A percentile compares a stretch with the other conserved stretches of the same genome.
These are phyloP conservation scores for Penicillium manginii DNA, from an alignment of 495 filamentous ascomycete species.

Conservation along the genomic window DNA sequence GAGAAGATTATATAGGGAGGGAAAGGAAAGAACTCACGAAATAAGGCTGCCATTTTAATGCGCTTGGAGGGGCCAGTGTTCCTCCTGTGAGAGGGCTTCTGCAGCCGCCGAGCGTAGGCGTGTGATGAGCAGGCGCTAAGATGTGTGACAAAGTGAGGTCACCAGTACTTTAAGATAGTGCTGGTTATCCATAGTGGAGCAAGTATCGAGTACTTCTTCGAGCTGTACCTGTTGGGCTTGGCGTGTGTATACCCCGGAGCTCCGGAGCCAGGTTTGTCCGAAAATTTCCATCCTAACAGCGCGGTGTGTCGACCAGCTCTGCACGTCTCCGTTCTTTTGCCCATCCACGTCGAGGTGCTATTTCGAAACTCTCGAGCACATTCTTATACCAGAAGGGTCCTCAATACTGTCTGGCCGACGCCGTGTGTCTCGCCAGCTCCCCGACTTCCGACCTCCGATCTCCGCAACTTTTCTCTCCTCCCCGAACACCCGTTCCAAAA, in stretches of 20 bases:
- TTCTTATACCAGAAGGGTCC: neutral
- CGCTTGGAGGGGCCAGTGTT: slow-evolving; percentile 23
- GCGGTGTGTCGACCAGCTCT: neutral
- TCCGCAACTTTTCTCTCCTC: slow-evolving; percentile 12
- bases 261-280: slow-evolving; percentile 45
- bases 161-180: slow-evolving; percentile 16
- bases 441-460: neutral
- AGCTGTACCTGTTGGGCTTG: neutral
- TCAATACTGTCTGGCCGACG: neutral
- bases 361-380: neutral
- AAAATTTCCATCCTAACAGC: slow-evolving; percentile 42
- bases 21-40: slow-evolving; percentile 17
- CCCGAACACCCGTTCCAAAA: slow-evolving; percentile 22
- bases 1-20: slow-evolving; percentile 4
- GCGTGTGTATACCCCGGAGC: neutral
- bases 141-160: slow-evolving; percentile 29
- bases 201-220: slow-evolving; percentile 7
- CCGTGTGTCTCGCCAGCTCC: neutral
- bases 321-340: neutral
- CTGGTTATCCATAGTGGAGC: slow-evolving; percentile 1
- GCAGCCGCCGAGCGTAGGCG: slow-evolving; percentile 23
- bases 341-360: slow-evolving; percentile 2
- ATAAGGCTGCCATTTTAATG: slow-evolving; percentile 19
- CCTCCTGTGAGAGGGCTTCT: slow-evolving; percentile 21
- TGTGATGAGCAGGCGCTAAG: slow-evolving; percentile 28